Percentiles rank a stretch among this genome's conserved stretches.
Evolutionary conservation across 179 eudicot genomes (phyloP).

Genomic region (Pouteria campechiana): DNA sequence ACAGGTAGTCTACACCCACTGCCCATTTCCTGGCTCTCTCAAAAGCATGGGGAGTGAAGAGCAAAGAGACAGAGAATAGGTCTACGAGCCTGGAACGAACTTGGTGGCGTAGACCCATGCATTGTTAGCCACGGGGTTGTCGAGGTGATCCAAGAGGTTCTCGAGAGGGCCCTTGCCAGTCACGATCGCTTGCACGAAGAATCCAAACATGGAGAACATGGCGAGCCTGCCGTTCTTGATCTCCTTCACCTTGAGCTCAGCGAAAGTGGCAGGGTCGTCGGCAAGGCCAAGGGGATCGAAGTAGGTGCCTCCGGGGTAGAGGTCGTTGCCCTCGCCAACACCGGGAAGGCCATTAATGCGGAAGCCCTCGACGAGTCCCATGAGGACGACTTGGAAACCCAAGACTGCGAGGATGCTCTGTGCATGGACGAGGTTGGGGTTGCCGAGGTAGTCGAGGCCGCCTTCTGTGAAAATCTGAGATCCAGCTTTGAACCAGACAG

Average conservation of each 20-base stretch:
- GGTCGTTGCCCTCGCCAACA: constrained; percentile 75
- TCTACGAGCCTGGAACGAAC: constrained; percentile 75
- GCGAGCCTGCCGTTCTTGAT: constrained; percentile 87
- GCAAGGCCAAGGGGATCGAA: constrained; percentile 86
- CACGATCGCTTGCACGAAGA: constrained; percentile 88
- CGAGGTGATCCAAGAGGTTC: constrained; percentile 86
- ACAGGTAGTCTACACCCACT: too few species aligned
- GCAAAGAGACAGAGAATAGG: too few species aligned
- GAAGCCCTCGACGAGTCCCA: constrained; percentile 90
- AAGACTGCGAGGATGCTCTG: constrained; percentile 72
- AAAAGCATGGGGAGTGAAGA: too few species aligned
- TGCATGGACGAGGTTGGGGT: constrained; percentile 81
- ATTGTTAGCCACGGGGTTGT: constrained; percentile 90
- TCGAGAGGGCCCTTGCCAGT: constrained; percentile 86
- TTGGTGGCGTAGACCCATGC: constrained; percentile 95
- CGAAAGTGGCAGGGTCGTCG: constrained; percentile 69
- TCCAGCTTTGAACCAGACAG: constrained; percentile 90
- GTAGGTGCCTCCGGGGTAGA: constrained; percentile 77
- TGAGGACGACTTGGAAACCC: constrained; percentile 57
- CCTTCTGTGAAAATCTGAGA: constrained; percentile 75
- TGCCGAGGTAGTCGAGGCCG: constrained; percentile 81
- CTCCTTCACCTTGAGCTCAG: constrained; percentile 89
- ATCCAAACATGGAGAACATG: constrained; percentile 91
- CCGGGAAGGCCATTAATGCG: constrained; percentile 79
- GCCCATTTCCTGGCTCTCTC: too few species aligned